These are phyloP conservation scores for Artemisia tridentata DNA, from an alignment of 129 eudicot species.

Conservation along the genomic window DNA sequence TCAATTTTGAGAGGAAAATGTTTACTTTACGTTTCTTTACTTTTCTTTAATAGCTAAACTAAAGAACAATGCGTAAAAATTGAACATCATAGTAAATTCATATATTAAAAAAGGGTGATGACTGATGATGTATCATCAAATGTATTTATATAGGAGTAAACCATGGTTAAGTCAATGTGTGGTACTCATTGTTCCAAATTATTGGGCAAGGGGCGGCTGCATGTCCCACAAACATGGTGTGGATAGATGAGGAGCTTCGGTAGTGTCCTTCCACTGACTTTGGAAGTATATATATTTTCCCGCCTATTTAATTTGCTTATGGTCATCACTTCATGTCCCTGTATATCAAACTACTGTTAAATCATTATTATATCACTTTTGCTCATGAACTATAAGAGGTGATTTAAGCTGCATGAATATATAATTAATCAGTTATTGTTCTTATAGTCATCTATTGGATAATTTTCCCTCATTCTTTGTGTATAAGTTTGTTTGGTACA, in stretches of 20 bases:
- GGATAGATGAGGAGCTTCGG: slow-evolving; percentile 22
- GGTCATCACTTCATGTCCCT: slow-evolving; percentile 3
- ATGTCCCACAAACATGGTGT: slow-evolving; percentile 23
- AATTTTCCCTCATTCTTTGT: too few relatives aligned
- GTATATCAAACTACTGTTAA: slow-evolving; percentile 6
- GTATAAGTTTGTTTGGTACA: too few relatives aligned
- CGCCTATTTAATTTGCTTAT: slow-evolving; percentile 2
- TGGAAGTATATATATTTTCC: slow-evolving; percentile 10
- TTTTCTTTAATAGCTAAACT: too few relatives aligned
- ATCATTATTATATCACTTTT: neutral
- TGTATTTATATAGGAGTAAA: neutral
- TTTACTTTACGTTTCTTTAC: too few relatives aligned
- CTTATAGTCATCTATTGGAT: too few relatives aligned
- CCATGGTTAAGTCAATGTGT: neutral
- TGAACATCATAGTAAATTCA: too few relatives aligned
- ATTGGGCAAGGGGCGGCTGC: slow-evolving; percentile 31
- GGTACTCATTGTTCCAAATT: slow-evolving; percentile 24
- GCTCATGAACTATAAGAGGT: too few relatives aligned
- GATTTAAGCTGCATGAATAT: too few relatives aligned
- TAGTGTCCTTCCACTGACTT: slow-evolving; percentile 18
- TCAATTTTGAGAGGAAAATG: too few relatives aligned
- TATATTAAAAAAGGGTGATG: neutral
- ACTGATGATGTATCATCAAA: too few relatives aligned
- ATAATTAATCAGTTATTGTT: too few relatives aligned
- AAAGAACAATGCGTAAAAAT: too few relatives aligned